A percentile compares a stretch with the other conserved stretches of the same genome.
phyloP scores from a whole-genome alignment of 352 stramenopile species.

The Pythium aquatile region DNA sequence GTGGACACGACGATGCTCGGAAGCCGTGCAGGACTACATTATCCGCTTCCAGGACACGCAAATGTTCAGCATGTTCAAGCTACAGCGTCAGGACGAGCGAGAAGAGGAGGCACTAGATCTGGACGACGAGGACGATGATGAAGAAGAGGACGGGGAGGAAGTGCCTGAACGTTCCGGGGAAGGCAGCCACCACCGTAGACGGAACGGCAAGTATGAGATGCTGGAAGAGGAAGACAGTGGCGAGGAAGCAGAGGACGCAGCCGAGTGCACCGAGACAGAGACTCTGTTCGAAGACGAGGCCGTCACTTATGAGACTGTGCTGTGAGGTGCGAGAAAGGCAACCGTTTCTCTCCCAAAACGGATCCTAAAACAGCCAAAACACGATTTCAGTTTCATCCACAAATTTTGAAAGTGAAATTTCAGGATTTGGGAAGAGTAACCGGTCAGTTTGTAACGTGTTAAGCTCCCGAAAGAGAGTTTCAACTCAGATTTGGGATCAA shows the following conservation, averaged over 20 bases:
- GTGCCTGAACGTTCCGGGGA: conserved; percentile 1
- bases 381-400: not conserved
- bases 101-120: conserved; percentile 12
- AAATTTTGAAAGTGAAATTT: not conserved
- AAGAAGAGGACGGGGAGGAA: conserved; percentile 15
- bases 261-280: conserved; percentile 4
- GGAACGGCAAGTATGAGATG: conserved; percentile 1
- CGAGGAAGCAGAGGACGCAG: conserved; percentile 10
- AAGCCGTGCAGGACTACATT: conserved; percentile 60
- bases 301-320: conserved; percentile 16
- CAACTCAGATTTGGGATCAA: not conserved
- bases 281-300: conserved; percentile 17
- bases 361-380: not conserved
- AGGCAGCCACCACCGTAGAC: not conserved
- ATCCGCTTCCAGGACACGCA: conserved; percentile 70
- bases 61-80: conserved; percentile 79
- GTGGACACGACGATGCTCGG: conserved; percentile 37
- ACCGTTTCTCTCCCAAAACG: not conserved
- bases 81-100: conserved; percentile 41
- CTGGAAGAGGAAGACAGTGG: conserved; percentile 14
- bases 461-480: not conserved
- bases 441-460: not conserved
- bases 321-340: conserved; percentile 3
- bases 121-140: conserved; percentile 24
- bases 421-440: not conserved